Conservation (phyloP, 441 rosid genomes). For the Jatropha podagrica region DNA sequence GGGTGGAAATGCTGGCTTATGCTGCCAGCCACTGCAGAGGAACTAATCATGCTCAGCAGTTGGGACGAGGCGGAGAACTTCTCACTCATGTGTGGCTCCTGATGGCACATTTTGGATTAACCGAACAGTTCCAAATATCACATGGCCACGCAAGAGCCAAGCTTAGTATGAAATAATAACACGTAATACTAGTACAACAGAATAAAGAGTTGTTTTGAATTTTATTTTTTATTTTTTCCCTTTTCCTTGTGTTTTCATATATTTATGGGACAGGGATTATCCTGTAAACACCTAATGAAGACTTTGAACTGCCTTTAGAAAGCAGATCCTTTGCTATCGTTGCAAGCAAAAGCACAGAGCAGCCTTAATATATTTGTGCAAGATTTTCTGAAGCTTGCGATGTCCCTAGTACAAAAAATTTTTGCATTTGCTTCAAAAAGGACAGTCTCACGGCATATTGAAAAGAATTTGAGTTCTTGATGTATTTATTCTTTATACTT, state of each 20-base stretch:
- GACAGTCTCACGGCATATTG: not conserved
- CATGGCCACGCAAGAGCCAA: conserved; percentile 36
- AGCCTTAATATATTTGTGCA: too few species aligned
- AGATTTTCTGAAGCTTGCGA: too few species aligned
- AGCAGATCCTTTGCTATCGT: too few species aligned
- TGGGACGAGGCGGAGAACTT: conserved; percentile 40
- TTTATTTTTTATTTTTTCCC: not conserved
- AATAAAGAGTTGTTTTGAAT: not conserved
- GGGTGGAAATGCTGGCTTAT: conserved; percentile 35
- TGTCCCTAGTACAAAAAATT: too few species aligned
- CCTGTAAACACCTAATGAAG: too few species aligned
- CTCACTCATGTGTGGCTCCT: conserved; percentile 43
- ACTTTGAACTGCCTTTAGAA: too few species aligned
- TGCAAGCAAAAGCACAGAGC: too few species aligned
- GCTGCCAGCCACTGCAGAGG: conserved; percentile 34
- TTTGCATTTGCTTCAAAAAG: too few species aligned
- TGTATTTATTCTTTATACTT: not conserved
- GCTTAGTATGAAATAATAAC: conserved; percentile 15
- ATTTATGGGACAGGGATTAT: too few species aligned
- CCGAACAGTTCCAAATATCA: conserved; percentile 36
- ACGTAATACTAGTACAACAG: not conserved
- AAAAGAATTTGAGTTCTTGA: not conserved
- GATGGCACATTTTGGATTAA: conserved; percentile 40
- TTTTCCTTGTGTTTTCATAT: not conserved
- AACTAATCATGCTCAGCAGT: conserved; percentile 33